Conservation (phyloP, 2,329 filamentous ascomycete genomes). For the Magnaporthiopsis poae region DNA sequence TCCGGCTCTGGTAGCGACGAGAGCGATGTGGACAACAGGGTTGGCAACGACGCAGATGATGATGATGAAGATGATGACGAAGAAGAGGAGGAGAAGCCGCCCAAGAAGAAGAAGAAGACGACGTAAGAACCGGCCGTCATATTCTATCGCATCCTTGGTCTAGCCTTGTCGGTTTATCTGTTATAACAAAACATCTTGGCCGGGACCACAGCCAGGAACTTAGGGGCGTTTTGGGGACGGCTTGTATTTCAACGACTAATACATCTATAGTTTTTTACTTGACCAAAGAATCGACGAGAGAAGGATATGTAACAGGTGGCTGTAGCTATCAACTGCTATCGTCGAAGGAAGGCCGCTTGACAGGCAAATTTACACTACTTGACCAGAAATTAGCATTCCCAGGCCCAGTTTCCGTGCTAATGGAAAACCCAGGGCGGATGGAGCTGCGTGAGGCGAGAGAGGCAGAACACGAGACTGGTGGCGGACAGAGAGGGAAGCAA, state of each 20-base stretch:
- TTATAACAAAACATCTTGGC: background rate
- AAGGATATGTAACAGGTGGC: background rate
- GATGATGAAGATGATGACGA: constrained; percentile 37
- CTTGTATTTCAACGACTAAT: background rate
- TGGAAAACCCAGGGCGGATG: background rate
- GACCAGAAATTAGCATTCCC: background rate
- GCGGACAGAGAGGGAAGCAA: background rate
- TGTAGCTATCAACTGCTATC: background rate
- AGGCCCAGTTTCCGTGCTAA: background rate
- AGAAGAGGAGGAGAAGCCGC: constrained; percentile 27
- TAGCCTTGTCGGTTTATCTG: background rate
- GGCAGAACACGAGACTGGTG: background rate
- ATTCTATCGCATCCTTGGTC: background rate
- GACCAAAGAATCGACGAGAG: background rate
- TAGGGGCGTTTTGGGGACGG: background rate
- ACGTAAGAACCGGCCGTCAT: constrained; percentile 14
- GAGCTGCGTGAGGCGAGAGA: background rate
- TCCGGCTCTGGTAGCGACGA: constrained; percentile 61
- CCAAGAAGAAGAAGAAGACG: constrained; percentile 36
- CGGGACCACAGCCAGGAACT: background rate
- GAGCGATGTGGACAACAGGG: constrained; percentile 42
- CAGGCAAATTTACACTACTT: background rate
- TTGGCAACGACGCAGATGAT: constrained; percentile 34
- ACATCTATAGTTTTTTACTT: background rate
- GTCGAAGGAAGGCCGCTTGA: background rate